These are phyloP conservation scores for Lactarius akahatsu DNA, from an alignment of 768 basidiomycete genomes.

Conservation along the genomic window DNA sequence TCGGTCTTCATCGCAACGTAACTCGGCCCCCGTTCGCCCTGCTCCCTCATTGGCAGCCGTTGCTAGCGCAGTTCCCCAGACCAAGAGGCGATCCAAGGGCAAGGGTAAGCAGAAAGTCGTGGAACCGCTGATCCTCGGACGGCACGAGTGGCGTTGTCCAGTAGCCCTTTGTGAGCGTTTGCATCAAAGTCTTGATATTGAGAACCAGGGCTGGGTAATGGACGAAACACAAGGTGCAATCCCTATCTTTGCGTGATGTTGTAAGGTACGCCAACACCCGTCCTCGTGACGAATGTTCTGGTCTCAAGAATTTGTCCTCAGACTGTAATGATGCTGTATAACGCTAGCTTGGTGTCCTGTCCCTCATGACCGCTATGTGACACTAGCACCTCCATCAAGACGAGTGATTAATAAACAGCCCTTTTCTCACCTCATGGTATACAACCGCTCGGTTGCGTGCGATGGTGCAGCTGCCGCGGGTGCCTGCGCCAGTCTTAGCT, in stretches of 20 bases:
- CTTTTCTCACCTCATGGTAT: constrained; percentile 17
- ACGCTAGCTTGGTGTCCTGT: constrained; percentile 3
- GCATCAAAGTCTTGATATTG: constrained; percentile 25
- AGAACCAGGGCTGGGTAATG: constrained; percentile 27
- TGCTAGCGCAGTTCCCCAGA: background rate
- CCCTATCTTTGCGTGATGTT: constrained; percentile 24
- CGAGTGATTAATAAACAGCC: constrained; percentile 14
- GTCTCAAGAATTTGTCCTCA: background rate
- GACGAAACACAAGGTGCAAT: constrained; percentile 29
- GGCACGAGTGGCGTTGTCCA: constrained; percentile 29
- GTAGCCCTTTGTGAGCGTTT: constrained; percentile 24
- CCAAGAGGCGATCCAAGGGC: constrained; percentile 17
- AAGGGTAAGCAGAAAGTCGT: constrained; percentile 28
- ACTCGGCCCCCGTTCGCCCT: background rate
- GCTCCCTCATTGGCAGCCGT: background rate
- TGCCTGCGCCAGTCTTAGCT: background rate
- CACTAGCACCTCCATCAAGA: background rate
- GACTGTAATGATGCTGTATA: constrained; percentile 6
- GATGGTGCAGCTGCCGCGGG: background rate
- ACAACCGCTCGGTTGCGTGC: background rate
- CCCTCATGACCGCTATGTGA: background rate
- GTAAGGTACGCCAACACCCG: constrained; percentile 12
- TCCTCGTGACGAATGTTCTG: background rate
- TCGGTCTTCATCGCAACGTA: constrained; percentile 12
- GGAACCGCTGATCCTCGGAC: constrained; percentile 20